A percentile compares a stretch with the other conserved stretches of the same genome.
These are phyloP conservation scores for Polysphondylium violaceum DNA, from an alignment of 78 protist species.

Conservation along the genomic window DNA sequence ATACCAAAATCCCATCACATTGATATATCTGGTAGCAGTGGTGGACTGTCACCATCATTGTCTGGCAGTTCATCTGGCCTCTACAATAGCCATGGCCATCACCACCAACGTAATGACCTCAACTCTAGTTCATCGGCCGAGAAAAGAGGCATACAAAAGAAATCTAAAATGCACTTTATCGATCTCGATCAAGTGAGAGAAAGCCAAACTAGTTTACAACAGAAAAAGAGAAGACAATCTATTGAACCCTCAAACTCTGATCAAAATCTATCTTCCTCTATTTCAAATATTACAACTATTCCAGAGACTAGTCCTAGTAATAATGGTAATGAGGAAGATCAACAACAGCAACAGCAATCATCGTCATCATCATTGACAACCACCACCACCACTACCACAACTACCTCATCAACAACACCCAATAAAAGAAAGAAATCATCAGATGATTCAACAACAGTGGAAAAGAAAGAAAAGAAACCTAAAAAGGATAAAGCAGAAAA, in stretches of 20 bases:
- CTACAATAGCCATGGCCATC: neutral
- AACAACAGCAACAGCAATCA: neutral
- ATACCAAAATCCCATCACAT: conserved; percentile 49
- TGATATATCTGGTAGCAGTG: neutral
- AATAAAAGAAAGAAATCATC: conserved; percentile 6
- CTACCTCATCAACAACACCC: neutral
- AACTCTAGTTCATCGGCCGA: neutral
- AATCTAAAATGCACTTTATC: conserved; percentile 42
- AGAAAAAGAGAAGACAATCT: conserved; percentile 50
- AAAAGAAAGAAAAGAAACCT: conserved; percentile 30
- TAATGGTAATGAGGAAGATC: neutral
- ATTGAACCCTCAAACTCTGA: neutral
- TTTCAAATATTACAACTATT: too few relatives aligned
- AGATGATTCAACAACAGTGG: neutral
- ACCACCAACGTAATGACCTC: neutral
- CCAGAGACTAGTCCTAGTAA: too few relatives aligned
- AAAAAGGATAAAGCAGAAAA: neutral
- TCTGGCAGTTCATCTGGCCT: neutral
- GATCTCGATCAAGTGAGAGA: conserved; percentile 59
- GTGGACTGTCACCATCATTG: neutral
- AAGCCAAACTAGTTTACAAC: neutral
- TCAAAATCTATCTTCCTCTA: too few relatives aligned
- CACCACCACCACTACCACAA: conserved; percentile 21
- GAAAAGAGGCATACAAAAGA: conserved; percentile 43
- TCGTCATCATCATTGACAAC: too few relatives aligned